Evolutionary conservation across 208 protist species (phyloP), one percentile per base, ranked within the genome.

Genomic region (Phytomonas sp.): DNA sequence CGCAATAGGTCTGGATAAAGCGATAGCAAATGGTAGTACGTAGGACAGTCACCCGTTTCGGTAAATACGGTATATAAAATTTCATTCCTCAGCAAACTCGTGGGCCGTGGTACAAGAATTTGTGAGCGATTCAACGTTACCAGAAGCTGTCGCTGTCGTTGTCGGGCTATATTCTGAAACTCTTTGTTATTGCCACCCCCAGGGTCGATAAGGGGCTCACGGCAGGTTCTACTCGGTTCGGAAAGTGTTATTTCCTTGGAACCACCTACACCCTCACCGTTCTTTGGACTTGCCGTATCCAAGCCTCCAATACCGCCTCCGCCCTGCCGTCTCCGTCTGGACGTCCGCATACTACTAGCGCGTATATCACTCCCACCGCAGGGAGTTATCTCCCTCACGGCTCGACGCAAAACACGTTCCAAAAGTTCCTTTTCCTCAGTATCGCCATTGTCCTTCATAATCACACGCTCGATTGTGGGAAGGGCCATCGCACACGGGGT

Each of bases 11-110:
- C 78, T 4, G 89, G 85, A 69, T 82, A 89, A 30, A 78, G 73
- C 19, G 83, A 78, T 23, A 95, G 79, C 4, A 88, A 62, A 42
- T 75, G 69, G 67, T 87, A 88, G 70, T 95, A 95, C 34, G 78
- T 69, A 19, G 87, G 84, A 70, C 81, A 83, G 70, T 91, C 84
- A 33, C 82, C 85, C 7, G 72, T 66, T 56, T 89, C 83, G 2
- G 62, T 82, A 72, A 89, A 95, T 61, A 91, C 72, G 30, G 61
- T 70, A 73, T 88, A 88, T 30, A 92, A 70, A 0, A 88, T 31
- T 29, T 86, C 78, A 60, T 84, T 75, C 19, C 29, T 34, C 32
- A 45, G 56, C 31, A 14, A 23, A 29, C 40, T 40, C 29, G 34
- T 37, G 23, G 37, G 59, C 59, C 16, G 36, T 31, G n/a, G 66